A percentile compares a stretch with the other conserved stretches of the same genome.
phyloP scores from a whole-genome alignment of 1,139 yeast genomes.

The Hansenula sp. region DNA sequence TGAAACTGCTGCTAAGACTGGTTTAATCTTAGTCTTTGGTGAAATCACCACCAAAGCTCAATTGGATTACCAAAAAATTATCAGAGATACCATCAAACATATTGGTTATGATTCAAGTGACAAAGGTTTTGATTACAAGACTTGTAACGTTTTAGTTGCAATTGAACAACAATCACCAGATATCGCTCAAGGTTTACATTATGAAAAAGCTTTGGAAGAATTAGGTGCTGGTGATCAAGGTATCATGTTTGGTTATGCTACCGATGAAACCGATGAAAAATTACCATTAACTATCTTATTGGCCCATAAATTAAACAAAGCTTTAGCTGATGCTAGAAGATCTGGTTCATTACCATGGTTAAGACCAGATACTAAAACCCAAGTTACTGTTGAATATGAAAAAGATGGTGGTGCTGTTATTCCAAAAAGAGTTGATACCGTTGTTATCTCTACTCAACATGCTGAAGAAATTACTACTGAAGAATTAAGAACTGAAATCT shows the following conservation, averaged over 20 bases:
- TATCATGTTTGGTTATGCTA: slow-evolving; percentile 99
- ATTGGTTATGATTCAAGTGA: slow-evolving; percentile 96
- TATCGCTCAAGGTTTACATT: slow-evolving; percentile 98
- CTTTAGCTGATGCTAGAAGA: slow-evolving; percentile 96
- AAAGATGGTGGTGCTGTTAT: slow-evolving; percentile 92
- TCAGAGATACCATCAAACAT: slow-evolving; percentile 97
- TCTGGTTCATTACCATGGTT: slow-evolving; percentile 92
- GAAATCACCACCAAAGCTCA: slow-evolving; percentile 97
- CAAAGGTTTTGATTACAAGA: slow-evolving; percentile 98
- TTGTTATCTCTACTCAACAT: slow-evolving; percentile 97
- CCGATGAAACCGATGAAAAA: slow-evolving; percentile 97
- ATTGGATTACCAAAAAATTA: slow-evolving; percentile 93
- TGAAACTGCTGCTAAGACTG: slow-evolving; percentile 98
- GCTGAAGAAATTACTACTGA: slow-evolving; percentile 93
- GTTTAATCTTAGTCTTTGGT: slow-evolving; percentile 99
- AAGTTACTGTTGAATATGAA: slow-evolving; percentile 95
- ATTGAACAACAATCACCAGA: slow-evolving; percentile 99
- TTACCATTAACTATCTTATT: slow-evolving; percentile 92
- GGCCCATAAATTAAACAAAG: slow-evolving; percentile 95
- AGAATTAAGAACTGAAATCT: slow-evolving; percentile 76
- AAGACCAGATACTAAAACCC: slow-evolving; percentile 99
- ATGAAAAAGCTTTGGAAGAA: slow-evolving; percentile 93
- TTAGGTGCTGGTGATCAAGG: slow-evolving; percentile 99
- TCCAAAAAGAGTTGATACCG: slow-evolving; percentile 95
- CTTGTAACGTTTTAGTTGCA: slow-evolving; percentile 98